A percentile compares a stretch with the other conserved stretches of the same genome.
Conservation (phyloP, 176 grass and related monocot species). For the Thalia dealbata region DNA sequence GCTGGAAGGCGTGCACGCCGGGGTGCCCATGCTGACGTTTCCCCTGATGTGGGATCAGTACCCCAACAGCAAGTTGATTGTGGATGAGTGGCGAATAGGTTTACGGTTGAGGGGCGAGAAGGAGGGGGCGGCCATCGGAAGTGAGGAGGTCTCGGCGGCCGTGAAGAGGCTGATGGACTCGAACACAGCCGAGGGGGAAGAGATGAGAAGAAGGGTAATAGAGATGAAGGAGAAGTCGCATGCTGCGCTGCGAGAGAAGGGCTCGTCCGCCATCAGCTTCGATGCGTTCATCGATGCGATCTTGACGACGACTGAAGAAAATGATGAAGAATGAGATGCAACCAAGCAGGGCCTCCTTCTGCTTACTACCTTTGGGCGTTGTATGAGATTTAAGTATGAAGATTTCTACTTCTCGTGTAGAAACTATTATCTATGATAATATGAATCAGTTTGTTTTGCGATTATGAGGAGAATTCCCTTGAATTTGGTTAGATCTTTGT, state of each 20-base stretch:
- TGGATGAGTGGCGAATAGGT: conserved; percentile 48
- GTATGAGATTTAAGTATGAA: no score
- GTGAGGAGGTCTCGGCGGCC: conserved; percentile 19
- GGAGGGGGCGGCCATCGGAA: conserved; percentile 17
- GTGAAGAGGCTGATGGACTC: conserved; percentile 50
- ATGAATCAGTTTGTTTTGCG: no score
- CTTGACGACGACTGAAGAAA: not conserved
- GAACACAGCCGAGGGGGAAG: conserved; percentile 13
- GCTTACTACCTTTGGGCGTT: no score
- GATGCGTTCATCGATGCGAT: not conserved
- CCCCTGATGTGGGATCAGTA: conserved; percentile 55
- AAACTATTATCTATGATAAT: no score
- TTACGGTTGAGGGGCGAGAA: conserved; percentile 33
- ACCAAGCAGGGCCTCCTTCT: no score
- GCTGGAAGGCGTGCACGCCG: conserved; percentile 34
- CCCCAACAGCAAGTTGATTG: conserved; percentile 31
- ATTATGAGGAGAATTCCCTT: no score
- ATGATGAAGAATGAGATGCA: not conserved
- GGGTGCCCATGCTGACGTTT: conserved; percentile 43
- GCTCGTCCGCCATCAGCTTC: not conserved
- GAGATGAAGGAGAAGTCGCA: conserved; percentile 19
- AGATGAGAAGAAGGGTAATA: conserved; percentile 36
- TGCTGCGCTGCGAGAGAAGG: conserved; percentile 1
- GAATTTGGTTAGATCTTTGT: no score
- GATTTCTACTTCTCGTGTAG: no score